Base-by-base conservation (phyloP, 1,284 basidiomycete species). In the Ceratobasidium sp. region DNA sequence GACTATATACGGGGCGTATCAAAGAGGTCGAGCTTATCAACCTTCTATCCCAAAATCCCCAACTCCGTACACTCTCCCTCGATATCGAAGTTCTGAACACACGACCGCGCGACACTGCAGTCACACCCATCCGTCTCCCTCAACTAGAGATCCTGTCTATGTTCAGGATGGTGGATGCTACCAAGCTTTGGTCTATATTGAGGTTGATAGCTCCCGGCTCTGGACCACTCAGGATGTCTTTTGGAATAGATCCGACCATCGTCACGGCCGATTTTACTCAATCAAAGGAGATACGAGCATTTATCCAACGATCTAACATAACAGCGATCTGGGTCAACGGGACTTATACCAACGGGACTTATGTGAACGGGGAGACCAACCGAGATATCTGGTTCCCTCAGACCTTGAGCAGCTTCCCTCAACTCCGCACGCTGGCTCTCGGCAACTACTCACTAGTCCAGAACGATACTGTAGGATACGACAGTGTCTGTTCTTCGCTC, bases 131-230 rank as follows among this genome's bases (percentile, higher is more conserved):
- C 2, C n/a, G 9, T 1, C 23, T 62, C n/a, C 33, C 40, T 20
- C 44, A 61, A 3, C 38, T 73, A 23, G 70, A 62, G 20, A 17
- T 61, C 1, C 26, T 62, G 40, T 33, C 26, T 15, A 13, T 67
- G 33, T 33, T 2, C 4, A 4, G 4, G 33, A 26, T n/a, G 9
- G 38, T 56, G 50, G 23, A n/a, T n/a, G 6, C n/a, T 20, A 54
- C 13, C 4, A 12, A 23, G 15, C 7, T 33, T n/a, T 42, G 15
- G 67, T 52, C 44, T n/a, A 1, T 71, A n/a, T 20, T 59, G 10
- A 54, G 54, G 59, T 42, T 71, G 5, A 44, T 73, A 7, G 40
- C 70, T 1, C 70, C 70, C 2, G 57, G 70, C 28, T 17, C 56
- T 5, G 48, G 33, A 15, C 44, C 70, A 48, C 2, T 73, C 33